These are phyloP conservation scores for Botryosphaeria dothidea DNA, from an alignment of 2,329 filamentous ascomycete genomes.

Conservation along the genomic window DNA sequence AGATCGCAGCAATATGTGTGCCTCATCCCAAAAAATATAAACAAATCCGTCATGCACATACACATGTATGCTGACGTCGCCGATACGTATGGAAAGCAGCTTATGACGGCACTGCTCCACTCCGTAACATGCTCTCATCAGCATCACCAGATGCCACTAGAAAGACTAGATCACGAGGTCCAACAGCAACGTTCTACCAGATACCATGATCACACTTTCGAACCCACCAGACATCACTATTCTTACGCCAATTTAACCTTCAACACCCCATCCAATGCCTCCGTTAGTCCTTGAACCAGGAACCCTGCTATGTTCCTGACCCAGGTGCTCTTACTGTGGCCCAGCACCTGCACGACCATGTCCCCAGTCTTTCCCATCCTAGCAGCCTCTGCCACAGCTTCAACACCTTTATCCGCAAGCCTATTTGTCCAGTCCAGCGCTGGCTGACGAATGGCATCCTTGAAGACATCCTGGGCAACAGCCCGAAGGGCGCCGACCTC, in stretches of 20 bases:
- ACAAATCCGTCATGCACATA: no score
- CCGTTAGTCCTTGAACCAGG: neutral
- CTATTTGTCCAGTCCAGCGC: slow-evolving; percentile 18
- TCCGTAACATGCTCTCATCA: no score
- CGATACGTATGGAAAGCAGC: no score
- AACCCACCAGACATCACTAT: neutral
- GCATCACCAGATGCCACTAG: no score
- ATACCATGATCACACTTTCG: neutral
- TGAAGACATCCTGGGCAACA: neutral
- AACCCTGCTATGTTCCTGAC: neutral
- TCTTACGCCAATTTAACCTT: slow-evolving; percentile 3
- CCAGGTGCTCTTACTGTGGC: neutral
- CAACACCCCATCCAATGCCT: slow-evolving; percentile 10
- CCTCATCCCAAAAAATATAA: no score
- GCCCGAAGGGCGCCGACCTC: neutral
- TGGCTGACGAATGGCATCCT: neutral
- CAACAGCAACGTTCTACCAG: no score
- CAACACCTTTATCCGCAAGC: neutral
- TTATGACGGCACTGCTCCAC: no score
- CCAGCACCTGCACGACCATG: neutral
- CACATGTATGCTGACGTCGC: no score
- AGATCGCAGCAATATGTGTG: no score
- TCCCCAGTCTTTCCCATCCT: neutral
- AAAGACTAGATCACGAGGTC: no score
- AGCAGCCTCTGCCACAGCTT: neutral